Evolutionary conservation across 1,284 basidiomycete genomes (phyloP), one percentile per base, ranked within the genome.

Genomic region (Thelephora terrestris): DNA sequence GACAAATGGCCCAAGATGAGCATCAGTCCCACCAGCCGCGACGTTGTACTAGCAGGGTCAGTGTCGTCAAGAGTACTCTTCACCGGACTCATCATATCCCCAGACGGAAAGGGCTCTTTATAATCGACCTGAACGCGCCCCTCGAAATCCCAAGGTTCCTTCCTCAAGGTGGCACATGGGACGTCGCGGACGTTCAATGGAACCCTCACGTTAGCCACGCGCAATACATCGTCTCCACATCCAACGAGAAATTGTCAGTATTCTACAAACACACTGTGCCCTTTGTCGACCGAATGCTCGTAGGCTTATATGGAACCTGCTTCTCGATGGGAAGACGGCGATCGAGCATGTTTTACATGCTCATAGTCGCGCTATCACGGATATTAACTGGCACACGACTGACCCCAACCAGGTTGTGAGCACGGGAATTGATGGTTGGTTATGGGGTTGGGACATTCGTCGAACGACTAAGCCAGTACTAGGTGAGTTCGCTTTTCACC

Each of bases 181-280:
- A 96, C 58, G 92, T 97, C 3, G 94, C 94, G 5, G 95, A 87
- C 56, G 84, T 94, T 2, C 94, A 99, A 62, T 99, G 95, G 94
- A 95, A 94, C 47, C 95, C 95, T 1, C 94, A 98, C 61, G 79
- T 79, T 0, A 71, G 76, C 6, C 80, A 86, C 12, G 81, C 85
- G 45, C 84, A 95, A 57, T 92, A 94, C 59, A 91, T 99, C 47
- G 87, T 95, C 18, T 95, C 91, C 2, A 99, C 96, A 0, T 95
- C 91, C 0, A 90, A 89, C 44, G 91, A 97, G 64, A 96, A 97
- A 64, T 77, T 97, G 71, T 86, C 54, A 24, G 79, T 64, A 25
- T 32, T 36, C 38, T 52, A 24, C 16, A 12, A 40, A 16, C 36
- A 20, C 35, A 27, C 46, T 23, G 47, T 16, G 14, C n/a, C n/a